These are phyloP conservation scores for Antarctomyces pellizariae DNA, from an alignment of 495 filamentous ascomycete genomes.

Conservation along the genomic window DNA sequence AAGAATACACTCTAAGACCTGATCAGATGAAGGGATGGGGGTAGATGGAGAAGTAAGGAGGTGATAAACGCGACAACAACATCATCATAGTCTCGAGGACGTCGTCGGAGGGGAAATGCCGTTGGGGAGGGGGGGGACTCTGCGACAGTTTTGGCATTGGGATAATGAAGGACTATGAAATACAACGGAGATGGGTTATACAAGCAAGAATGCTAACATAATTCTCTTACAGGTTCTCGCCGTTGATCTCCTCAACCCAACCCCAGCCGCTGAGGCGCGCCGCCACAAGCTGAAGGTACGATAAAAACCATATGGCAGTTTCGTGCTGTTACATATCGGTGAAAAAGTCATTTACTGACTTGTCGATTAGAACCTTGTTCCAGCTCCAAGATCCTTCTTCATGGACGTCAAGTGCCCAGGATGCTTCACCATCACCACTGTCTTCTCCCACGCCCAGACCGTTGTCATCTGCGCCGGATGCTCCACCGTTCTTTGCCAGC, in stretches of 20 bases:
- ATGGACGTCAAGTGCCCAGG: constrained; percentile 99
- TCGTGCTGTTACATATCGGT: neutral
- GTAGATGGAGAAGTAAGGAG: constrained; percentile 8
- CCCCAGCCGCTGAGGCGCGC: constrained; percentile 78
- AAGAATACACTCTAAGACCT: constrained; percentile 15
- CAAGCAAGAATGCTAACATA: constrained; percentile 9
- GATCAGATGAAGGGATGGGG: constrained; percentile 3
- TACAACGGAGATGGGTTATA: constrained; percentile 5
- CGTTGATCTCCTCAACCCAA: constrained; percentile 98
- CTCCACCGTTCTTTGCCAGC: constrained; percentile 93
- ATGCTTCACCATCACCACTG: constrained; percentile 99
- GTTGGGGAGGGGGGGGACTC: constrained; percentile 1
- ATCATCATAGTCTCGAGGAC: constrained; percentile 1
- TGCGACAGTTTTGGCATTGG: neutral
- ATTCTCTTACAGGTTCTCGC: constrained; percentile 65
- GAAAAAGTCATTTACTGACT: constrained; percentile 9
- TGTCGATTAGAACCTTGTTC: constrained; percentile 82
- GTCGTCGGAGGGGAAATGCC: neutral
- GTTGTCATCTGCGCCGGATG: constrained; percentile 98
- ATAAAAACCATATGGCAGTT: constrained; percentile 2
- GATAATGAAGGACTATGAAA: constrained; percentile 1
- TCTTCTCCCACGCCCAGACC: constrained; percentile 99
- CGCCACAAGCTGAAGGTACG: constrained; percentile 99
- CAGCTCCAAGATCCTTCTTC: constrained; percentile 93
- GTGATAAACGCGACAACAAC: constrained; percentile 9